phyloP scores from a whole-genome alignment of 169 alveolate genomes.

The Plasmodium billcollinsi region DNA sequence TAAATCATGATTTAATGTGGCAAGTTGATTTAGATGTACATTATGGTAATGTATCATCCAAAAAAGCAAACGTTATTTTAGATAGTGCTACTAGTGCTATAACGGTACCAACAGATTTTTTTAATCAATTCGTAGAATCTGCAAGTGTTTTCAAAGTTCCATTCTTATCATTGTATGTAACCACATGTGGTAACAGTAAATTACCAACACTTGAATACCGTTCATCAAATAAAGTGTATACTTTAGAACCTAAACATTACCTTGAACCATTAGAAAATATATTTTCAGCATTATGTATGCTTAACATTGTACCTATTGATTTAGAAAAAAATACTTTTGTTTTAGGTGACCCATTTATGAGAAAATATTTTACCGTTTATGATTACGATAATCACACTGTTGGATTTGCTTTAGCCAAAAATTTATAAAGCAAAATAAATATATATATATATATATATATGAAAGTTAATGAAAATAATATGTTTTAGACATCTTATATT shows the following conservation, averaged over 20 bases:
- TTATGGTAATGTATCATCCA: constrained; percentile 15
- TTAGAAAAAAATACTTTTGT: constrained; percentile 18
- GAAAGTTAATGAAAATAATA: no score
- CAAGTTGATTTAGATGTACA: constrained; percentile 34
- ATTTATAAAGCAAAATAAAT: background rate
- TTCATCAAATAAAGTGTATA: constrained; percentile 8
- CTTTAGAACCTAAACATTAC: constrained; percentile 45
- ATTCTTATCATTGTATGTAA: constrained; percentile 28
- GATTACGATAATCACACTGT: constrained; percentile 56
- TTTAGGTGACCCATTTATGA: constrained; percentile 73
- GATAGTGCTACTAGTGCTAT: constrained; percentile 58
- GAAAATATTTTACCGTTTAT: constrained; percentile 72
- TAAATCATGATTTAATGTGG: constrained; percentile 44
- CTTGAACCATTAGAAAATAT: constrained; percentile 12
- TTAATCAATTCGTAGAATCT: constrained; percentile 11
- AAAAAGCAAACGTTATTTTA: constrained; percentile 29
- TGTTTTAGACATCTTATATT: no score
- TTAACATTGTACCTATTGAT: constrained; percentile 13
- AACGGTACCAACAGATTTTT: constrained; percentile 25
- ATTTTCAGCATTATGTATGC: background rate
- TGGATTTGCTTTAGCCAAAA: constrained; percentile 54
- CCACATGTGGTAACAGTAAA: constrained; percentile 3
- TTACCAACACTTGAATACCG: constrained; percentile 27
- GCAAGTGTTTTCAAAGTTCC: constrained; percentile 34
- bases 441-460: no score